These are phyloP conservation scores for Leccinum laetum DNA, from an alignment of 1,284 basidiomycete genomes.

Conservation along the genomic window DNA sequence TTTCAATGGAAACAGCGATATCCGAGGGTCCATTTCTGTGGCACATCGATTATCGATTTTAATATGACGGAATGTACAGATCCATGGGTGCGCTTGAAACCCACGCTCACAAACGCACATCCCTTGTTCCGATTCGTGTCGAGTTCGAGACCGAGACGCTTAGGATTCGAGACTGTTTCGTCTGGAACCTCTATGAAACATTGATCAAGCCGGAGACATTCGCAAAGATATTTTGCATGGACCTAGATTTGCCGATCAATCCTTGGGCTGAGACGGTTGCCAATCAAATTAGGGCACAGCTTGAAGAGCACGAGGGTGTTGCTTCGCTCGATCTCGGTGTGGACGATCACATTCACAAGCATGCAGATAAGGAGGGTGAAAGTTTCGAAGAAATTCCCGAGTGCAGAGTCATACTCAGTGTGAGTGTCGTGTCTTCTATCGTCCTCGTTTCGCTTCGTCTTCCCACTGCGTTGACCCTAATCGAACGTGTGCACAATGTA, in stretches of 20 bases:
- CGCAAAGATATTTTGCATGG: constrained; percentile 83
- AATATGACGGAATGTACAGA: constrained; percentile 39
- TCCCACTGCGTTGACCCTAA: constrained; percentile 14
- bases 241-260: constrained; percentile 74
- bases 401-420: constrained; percentile 88
- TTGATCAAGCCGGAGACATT: constrained; percentile 85
- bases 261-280: constrained; percentile 80
- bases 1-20: constrained; percentile 14
- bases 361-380: constrained; percentile 29
- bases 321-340: constrained; percentile 75
- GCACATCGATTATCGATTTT: constrained; percentile 14
- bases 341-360: constrained; percentile 53
- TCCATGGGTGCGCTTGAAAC: constrained; percentile 63
- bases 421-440: constrained; percentile 41
- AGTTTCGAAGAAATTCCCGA: constrained; percentile 70
- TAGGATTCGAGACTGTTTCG: constrained; percentile 91
- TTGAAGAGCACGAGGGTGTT: constrained; percentile 86
- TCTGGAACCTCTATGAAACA: constrained; percentile 92
- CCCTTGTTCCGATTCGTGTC: constrained; percentile 90
- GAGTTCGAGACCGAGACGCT: constrained; percentile 94
- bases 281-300: constrained; percentile 85
- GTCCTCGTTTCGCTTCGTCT: constrained; percentile 8
- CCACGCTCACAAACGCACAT: constrained; percentile 64
- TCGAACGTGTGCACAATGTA: constrained; percentile 17
- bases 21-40: constrained; percentile 20